phyloP scores from a whole-genome alignment of 768 basidiomycete species.

The Termitomyces sp. region DNA sequence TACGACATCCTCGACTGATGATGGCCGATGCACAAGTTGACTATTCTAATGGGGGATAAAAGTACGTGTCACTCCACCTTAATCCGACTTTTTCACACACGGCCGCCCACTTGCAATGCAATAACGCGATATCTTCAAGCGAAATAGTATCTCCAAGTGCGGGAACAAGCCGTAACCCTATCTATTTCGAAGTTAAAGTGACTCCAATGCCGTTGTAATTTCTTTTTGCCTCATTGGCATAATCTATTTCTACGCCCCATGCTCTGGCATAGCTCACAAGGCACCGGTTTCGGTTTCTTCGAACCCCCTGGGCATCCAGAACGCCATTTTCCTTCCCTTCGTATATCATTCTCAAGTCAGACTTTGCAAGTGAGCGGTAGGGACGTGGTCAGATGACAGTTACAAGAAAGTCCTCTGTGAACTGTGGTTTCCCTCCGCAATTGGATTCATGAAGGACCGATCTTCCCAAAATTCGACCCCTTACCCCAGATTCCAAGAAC shows the following conservation, averaged over 20 bases:
- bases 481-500: neutral
- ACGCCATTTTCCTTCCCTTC: neutral
- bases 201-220: neutral
- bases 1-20: neutral
- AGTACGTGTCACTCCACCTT: neutral
- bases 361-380: neutral
- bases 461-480: neutral
- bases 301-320: too few species aligned
- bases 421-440: neutral
- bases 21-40: neutral
- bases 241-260: too few species aligned
- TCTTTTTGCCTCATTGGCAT: neutral
- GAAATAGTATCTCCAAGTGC: slow-evolving; percentile 2
- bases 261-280: too few species aligned
- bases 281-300: too few species aligned
- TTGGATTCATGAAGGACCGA: slow-evolving; percentile 8
- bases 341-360: neutral
- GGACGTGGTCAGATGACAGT: neutral
- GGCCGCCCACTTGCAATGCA: slow-evolving; percentile 1
- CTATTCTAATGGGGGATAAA: slow-evolving; percentile 15
- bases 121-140: neutral
- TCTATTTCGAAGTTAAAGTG: too few species aligned
- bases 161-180: neutral
- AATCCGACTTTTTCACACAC: neutral
- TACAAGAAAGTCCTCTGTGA: neutral